A percentile compares a stretch with the other conserved stretches of the same genome.
Conservation (phyloP, 2,329 filamentous ascomycete species). For the Malbranchea zuffiana region DNA sequence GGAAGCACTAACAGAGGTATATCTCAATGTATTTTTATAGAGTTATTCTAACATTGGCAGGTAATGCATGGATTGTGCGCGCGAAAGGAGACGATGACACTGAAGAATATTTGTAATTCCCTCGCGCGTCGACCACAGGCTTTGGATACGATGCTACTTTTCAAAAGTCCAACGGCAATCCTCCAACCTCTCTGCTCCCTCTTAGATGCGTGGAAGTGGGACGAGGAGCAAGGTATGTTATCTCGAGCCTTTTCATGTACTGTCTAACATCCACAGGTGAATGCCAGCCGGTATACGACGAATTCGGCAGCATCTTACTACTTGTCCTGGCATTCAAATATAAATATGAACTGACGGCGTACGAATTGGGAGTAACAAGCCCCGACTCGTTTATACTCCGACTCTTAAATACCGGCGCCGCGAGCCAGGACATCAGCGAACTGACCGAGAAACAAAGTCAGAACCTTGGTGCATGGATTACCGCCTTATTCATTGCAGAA, state of each 20-base stretch:
- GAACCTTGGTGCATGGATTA: constrained; percentile 50
- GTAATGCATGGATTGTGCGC: constrained; percentile 47
- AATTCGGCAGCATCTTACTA: constrained; percentile 52
- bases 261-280: constrained; percentile 33
- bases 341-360: constrained; percentile 44
- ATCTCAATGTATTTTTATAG: constrained; percentile 17
- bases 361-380: constrained; percentile 43
- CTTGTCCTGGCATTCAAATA: constrained; percentile 48
- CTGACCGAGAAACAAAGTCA: constrained; percentile 46
- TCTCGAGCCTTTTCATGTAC: constrained; percentile 5
- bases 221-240: constrained; percentile 47
- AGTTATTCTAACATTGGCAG: constrained; percentile 17
- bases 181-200: constrained; percentile 48
- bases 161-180: constrained; percentile 46
- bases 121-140: constrained; percentile 45
- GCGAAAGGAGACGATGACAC: constrained; percentile 51
- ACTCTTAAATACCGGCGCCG: constrained; percentile 39
- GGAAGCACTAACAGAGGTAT: constrained; percentile 61
- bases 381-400: constrained; percentile 46
- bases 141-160: constrained; percentile 50
- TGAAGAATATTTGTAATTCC: constrained; percentile 50
- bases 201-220: constrained; percentile 53
- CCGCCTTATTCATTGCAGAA: constrained; percentile 51
- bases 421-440: constrained; percentile 40
- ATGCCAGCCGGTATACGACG: constrained; percentile 55